Conservation (phyloP, 257 asterid genomes). For the Fraxinus cuspidata region DNA sequence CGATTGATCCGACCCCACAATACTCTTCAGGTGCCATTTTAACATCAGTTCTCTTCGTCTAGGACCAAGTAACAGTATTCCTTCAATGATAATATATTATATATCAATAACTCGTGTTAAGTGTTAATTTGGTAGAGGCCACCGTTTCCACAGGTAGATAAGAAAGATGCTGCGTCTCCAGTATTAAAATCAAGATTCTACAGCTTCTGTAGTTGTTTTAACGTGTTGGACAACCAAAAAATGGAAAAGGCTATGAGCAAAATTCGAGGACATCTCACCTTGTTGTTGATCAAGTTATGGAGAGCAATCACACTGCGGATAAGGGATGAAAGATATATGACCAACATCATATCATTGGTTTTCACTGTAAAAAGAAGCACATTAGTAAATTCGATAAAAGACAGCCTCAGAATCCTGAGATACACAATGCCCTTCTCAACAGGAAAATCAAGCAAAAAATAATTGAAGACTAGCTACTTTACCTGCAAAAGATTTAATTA, state of each 20-base stretch:
- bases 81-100: neutral
- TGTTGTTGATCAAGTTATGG: constrained; percentile 90
- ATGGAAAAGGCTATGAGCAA: neutral
- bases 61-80: neutral
- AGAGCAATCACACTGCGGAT: constrained; percentile 94
- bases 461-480: constrained; percentile 10
- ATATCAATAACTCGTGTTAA: neutral
- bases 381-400: constrained; percentile 10
- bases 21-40: neutral
- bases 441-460: neutral
- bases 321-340: constrained; percentile 84
- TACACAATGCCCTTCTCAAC: neutral
- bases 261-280: constrained; percentile 49
- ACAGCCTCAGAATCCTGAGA: neutral
- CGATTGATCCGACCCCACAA: neutral
- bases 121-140: neutral
- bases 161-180: neutral
- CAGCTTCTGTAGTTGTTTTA: neutral
- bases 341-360: constrained; percentile 97
- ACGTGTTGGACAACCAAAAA: neutral
- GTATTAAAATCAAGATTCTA: neutral
- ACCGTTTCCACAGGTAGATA: neutral
- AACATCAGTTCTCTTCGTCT: neutral
- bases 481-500: constrained; percentile 89
- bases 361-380: constrained; percentile 56